Conservation (phyloP, 495 filamentous ascomycete species). For the Penicillium desertorum region DNA sequence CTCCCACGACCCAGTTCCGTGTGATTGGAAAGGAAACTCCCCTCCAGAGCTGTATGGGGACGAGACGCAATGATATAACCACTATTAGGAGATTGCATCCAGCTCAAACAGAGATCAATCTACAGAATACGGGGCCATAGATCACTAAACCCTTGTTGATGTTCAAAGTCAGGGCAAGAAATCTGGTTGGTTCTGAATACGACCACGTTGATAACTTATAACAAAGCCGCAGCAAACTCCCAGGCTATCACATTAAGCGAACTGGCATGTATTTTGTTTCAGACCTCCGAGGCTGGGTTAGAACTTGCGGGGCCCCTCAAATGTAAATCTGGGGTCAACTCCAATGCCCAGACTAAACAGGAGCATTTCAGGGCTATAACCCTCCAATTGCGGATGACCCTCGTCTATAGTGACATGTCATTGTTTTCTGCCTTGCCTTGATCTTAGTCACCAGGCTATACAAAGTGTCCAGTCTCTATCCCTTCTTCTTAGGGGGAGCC, state of each 20-base stretch:
- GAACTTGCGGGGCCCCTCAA: neutral
- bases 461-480: neutral
- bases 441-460: neutral
- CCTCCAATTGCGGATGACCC: neutral
- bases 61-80: neutral
- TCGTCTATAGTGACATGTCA: neutral
- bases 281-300: slow-evolving; percentile 1
- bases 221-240: neutral
- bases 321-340: slow-evolving; percentile 9
- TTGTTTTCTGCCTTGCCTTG: neutral
- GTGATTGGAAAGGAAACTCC: neutral
- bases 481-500: neutral
- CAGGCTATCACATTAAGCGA: neutral
- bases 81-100: neutral
- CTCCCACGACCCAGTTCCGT: neutral
- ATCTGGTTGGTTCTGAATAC: neutral
- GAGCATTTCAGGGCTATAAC: neutral
- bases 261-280: neutral
- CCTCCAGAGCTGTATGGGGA: neutral
- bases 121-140: too few relatives aligned
- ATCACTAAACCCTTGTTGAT: neutral
- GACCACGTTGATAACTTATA: neutral
- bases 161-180: neutral
- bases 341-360: neutral
- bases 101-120: neutral